Percentiles rank a stretch among this genome's conserved stretches.
Conservation (phyloP, 1,139 yeast species). For the Kodamaea plutei region DNA sequence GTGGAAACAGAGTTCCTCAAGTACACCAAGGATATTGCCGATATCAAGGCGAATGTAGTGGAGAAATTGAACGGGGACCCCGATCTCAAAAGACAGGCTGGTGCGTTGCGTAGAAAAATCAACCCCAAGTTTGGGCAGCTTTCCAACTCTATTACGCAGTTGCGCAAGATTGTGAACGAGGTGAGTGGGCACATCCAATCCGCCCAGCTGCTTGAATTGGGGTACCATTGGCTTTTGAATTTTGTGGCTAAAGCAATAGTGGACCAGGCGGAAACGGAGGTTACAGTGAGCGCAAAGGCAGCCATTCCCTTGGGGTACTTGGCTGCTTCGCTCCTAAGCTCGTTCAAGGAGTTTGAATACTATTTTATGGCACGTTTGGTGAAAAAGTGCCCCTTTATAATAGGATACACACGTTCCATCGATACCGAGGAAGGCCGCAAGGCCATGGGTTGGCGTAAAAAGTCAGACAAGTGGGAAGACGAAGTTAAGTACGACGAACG, state of each 20-base stretch:
- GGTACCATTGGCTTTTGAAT: constrained; percentile 71
- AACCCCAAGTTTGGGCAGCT: constrained; percentile 91
- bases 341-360: constrained; percentile 64
- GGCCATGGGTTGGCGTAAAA: constrained; percentile 85
- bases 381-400: constrained; percentile 84
- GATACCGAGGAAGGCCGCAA: constrained; percentile 80
- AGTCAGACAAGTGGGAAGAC: constrained; percentile 66
- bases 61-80: constrained; percentile 41
- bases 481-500: constrained; percentile 76
- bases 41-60: constrained; percentile 58
- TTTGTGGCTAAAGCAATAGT: constrained; percentile 81
- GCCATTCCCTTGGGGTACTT: constrained; percentile 78
- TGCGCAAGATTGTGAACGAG: constrained; percentile 48
- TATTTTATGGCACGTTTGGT: constrained; percentile 75
- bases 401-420: constrained; percentile 72
- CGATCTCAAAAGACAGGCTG: constrained; percentile 40
- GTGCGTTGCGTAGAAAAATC: constrained; percentile 58
- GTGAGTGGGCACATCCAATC: constrained; percentile 45
- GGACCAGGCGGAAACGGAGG: constrained; percentile 91
- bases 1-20: constrained; percentile 48
- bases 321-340: constrained; percentile 49
- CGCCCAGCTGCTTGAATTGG: constrained; percentile 45
- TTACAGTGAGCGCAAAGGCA: constrained; percentile 71
- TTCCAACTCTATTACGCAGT: constrained; percentile 64
- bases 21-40: constrained; percentile 52